phyloP scores from a whole-genome alignment of 1,284 basidiomycete species.

The Macrocystidia cucumis region DNA sequence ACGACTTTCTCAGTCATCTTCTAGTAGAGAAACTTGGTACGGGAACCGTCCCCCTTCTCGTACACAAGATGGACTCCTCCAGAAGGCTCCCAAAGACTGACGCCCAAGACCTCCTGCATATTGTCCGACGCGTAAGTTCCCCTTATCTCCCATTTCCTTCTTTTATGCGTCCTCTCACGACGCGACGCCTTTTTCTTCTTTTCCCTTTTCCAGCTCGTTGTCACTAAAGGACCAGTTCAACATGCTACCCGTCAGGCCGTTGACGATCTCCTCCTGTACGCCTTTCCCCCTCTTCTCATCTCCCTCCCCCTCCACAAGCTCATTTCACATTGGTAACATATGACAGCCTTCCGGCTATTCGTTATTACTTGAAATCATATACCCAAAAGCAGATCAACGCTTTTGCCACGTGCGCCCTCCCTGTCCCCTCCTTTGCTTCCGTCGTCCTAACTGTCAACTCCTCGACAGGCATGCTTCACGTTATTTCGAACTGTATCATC shows the following conservation, averaged over 20 bases:
- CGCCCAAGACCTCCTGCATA: constrained; percentile 52
- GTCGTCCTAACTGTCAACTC: constrained; percentile 16
- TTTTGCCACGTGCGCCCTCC: constrained; percentile 67
- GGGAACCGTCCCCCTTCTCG: constrained; percentile 63
- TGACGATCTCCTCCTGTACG: constrained; percentile 66
- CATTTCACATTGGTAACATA: constrained; percentile 6
- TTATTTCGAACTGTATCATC: constrained; percentile 79
- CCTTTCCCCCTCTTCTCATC: constrained; percentile 18
- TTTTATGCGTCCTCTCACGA: constrained; percentile 19
- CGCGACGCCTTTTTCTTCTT: constrained; percentile 14
- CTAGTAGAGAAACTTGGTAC: constrained; percentile 81
- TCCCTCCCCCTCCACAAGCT: constrained; percentile 10
- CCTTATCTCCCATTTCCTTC: constrained; percentile 16
- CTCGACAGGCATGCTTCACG: constrained; percentile 69
- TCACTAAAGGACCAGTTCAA: constrained; percentile 41
- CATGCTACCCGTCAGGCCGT: constrained; percentile 59
- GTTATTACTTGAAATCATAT: constrained; percentile 65
- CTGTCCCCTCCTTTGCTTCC: constrained; percentile 13
- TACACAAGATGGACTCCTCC: constrained; percentile 80
- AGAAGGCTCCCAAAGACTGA: constrained; percentile 68
- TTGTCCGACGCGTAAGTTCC: constrained; percentile 68
- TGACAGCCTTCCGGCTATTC: constrained; percentile 57
- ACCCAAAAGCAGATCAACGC: constrained; percentile 79
- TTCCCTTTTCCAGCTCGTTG: constrained; percentile 42
- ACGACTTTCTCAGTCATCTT: constrained; percentile 80